Base-by-base conservation (phyloP, 1,139 yeast species). In the Yamadazyma mexicana region DNA sequence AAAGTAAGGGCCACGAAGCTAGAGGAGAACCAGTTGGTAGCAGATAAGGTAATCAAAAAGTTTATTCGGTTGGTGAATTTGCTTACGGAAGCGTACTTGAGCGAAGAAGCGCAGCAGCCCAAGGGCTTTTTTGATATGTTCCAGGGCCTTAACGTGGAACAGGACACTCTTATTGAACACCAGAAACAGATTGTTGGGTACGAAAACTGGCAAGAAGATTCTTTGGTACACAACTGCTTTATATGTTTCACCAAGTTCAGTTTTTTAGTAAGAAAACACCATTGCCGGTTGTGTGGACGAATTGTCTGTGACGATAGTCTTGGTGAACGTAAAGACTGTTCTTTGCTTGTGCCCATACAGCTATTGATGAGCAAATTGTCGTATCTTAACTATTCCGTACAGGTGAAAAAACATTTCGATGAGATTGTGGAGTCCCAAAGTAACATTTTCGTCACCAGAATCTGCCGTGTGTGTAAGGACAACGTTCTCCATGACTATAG, bases 211-310 rank as follows among this genome's bases (percentile, higher is more conserved):
- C 78, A 78, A 45, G 71, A 72, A 42, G 94, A 83, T 50, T 47
- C 62, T 1, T 55, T 52, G 2, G 73, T 75, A 0, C 51, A 66
- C 0, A 64, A 69, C 44, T 92, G 98, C 56, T 69, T 77, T 3
- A 66, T 87, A 4, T 92, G 98, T 52, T 59, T 66, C 17, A 66
- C 71, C 10, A 54, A 57, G 27, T 92, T 88, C 58, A 72, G 72
- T 22, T 63, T 85, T 35, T 58, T 83, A 5, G 56, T 79, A 16
- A 69, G 96, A 41, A 88, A 87, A 50, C 98, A 92, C 56, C 97
- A 88, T 56, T 88, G 96, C 57, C 67, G 96, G 25, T 59, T 87
- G 25, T 92, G 98, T 64, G 98, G 98, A 0, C 57, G 62, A 24
- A 77, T 86, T 1, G 89, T 88, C 0, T 91, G 98, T 63, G 95